phyloP scores from a whole-genome alignment of 2,329 filamentous ascomycete species.

The Sporothrix phasma region DNA sequence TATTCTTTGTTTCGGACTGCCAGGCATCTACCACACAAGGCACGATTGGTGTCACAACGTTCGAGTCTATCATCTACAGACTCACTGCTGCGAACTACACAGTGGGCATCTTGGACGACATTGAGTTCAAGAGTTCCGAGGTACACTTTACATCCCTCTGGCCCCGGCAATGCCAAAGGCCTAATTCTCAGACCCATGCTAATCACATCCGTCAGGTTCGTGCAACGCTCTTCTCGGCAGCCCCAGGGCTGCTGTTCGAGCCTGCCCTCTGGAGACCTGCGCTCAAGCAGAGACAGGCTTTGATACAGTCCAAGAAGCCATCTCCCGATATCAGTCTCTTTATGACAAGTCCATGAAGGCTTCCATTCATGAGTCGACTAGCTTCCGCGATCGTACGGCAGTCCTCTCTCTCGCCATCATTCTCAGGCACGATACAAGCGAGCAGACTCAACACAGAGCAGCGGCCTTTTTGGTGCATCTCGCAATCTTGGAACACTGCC shows the following conservation, averaged over 20 bases:
- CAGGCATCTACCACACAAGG: slow-evolving; percentile 3
- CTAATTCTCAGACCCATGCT: not conserved
- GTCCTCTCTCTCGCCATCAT: not conserved
- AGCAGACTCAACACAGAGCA: not conserved
- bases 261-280: not conserved
- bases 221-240: not conserved
- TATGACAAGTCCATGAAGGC: not conserved
- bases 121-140: slow-evolving; percentile 56
- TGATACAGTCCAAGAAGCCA: not conserved
- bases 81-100: slow-evolving; percentile 49
- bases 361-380: not conserved
- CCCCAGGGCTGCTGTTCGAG: not conserved
- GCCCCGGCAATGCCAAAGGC: too few species aligned
- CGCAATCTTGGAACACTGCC: not conserved
- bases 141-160: too few species aligned
- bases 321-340: not conserved
- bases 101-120: slow-evolving; percentile 51
- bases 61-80: slow-evolving; percentile 41
- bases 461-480: not conserved
- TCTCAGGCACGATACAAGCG: not conserved
- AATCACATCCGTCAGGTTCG: not conserved
- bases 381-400: not conserved
- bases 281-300: not conserved
- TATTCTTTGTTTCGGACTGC: slow-evolving; percentile 61
- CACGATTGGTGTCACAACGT: slow-evolving; percentile 16